Conservation (phyloP, 495 filamentous ascomycete species). For the Geopyxis carbonaria region DNA sequence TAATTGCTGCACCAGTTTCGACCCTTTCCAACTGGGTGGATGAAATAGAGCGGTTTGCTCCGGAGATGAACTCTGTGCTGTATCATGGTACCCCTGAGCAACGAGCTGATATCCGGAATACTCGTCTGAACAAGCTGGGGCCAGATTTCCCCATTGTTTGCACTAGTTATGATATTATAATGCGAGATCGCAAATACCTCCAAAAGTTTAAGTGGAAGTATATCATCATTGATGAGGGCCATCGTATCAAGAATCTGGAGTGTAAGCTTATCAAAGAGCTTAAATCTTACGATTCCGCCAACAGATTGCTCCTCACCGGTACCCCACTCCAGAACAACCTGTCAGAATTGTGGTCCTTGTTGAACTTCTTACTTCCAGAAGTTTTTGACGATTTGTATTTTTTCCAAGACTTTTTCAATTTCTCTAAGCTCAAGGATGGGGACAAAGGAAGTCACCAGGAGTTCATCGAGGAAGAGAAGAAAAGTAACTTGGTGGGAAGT, state of each 20-base stretch:
- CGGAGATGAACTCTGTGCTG: slow-evolving; percentile 42
- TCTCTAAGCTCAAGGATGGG: slow-evolving; percentile 59
- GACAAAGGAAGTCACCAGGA: slow-evolving; percentile 47
- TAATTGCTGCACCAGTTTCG: slow-evolving; percentile 78
- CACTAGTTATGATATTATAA: slow-evolving; percentile 88
- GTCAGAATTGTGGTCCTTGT: slow-evolving; percentile 81
- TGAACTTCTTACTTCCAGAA: slow-evolving; percentile 83
- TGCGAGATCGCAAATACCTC: slow-evolving; percentile 69
- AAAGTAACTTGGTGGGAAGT: slow-evolving; percentile 67
- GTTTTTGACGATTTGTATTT: slow-evolving; percentile 79
- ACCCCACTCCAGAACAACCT: slow-evolving; percentile 95
- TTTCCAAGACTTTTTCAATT: slow-evolving; percentile 94
- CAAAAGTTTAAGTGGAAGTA: slow-evolving; percentile 81
- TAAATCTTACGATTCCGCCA: slow-evolving; percentile 72
- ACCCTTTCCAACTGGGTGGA: slow-evolving; percentile 94
- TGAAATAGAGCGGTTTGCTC: slow-evolving; percentile 47
- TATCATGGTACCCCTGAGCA: slow-evolving; percentile 73
- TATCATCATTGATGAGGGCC: slow-evolving; percentile 95
- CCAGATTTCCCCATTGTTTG: slow-evolving; percentile 78
- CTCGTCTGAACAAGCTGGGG: slow-evolving; percentile 38
- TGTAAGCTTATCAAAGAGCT: slow-evolving; percentile 79
- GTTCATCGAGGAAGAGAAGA: slow-evolving; percentile 58
- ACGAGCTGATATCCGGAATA: slow-evolving; percentile 51
- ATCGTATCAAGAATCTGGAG: slow-evolving; percentile 93
- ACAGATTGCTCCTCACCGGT: slow-evolving; percentile 80